These are phyloP conservation scores for Eucalyptus marginata DNA, from an alignment of 345 rosid genomes.

Conservation along the genomic window DNA sequence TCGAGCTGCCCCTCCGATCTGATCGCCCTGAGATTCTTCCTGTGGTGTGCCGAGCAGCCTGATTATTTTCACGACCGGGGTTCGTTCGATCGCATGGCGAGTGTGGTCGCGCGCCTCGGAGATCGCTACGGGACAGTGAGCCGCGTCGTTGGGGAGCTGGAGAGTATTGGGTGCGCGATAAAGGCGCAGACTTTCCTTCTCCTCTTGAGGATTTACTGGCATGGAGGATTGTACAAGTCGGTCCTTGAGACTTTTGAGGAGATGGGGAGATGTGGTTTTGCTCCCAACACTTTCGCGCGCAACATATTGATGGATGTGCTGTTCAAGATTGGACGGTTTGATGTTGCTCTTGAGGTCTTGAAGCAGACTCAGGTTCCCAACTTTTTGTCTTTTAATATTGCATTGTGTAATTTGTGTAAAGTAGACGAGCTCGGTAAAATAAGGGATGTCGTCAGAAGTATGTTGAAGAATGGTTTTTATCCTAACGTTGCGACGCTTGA, in stretches of 20 bases:
- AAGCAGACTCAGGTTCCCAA: conserved; percentile 22
- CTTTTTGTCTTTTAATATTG: conserved; percentile 53
- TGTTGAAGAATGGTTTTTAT: conserved; percentile 44
- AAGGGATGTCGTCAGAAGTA: conserved; percentile 26
- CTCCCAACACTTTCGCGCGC: conserved; percentile 42
- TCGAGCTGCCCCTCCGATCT: conserved; percentile 45
- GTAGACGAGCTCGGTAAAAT: conserved; percentile 15
- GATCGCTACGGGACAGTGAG: conserved; percentile 5
- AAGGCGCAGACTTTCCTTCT: conserved; percentile 43
- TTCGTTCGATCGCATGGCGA: conserved; percentile 43
- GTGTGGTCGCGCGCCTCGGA: conserved; percentile 26
- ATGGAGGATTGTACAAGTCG: conserved; percentile 32
- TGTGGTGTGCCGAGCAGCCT: conserved; percentile 46
- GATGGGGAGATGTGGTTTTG: conserved; percentile 38
- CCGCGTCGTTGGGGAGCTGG: conserved; percentile 26
- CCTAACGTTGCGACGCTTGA: conserved; percentile 44
- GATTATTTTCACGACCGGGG: conserved; percentile 36
- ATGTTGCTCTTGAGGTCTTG: conserved; percentile 27
- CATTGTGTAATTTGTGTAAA: conserved; percentile 47
- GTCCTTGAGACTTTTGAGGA: conserved; percentile 39
- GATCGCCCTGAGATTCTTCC: conserved; percentile 42
- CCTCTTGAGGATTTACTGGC: conserved; percentile 65
- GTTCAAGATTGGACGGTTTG: conserved; percentile 21
- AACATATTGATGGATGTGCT: conserved; percentile 57
- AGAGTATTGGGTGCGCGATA: conserved; percentile 20